These are phyloP conservation scores for Penicillium atrosanguineum DNA, from an alignment of 495 filamentous ascomycete genomes.

Conservation along the genomic window DNA sequence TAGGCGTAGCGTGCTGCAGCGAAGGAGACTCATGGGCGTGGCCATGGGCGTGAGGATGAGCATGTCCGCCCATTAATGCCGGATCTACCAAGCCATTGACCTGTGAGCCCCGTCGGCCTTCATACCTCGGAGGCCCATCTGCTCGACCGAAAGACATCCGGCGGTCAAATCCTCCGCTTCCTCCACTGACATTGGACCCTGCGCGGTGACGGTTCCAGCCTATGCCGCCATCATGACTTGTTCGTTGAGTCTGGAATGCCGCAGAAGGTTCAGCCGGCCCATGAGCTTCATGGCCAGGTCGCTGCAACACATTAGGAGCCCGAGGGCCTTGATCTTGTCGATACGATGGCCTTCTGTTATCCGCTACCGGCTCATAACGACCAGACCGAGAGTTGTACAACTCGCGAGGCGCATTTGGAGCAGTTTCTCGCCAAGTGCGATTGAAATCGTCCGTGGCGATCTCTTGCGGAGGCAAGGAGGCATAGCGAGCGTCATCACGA, in stretches of 20 bases:
- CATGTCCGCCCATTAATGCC: constrained; percentile 15
- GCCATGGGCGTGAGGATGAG: constrained; percentile 17
- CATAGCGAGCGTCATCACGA: constrained; percentile 26
- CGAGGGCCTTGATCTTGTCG: constrained; percentile 65
- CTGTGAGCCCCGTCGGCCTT: constrained; percentile 46
- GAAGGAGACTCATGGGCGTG: constrained; percentile 28
- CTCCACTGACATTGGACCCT: constrained; percentile 94
- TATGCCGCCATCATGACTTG: constrained; percentile 55
- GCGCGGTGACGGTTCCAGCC: constrained; percentile 76
- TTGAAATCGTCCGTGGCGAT: constrained; percentile 95
- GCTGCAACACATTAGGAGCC: constrained; percentile 78
- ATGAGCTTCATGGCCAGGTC: constrained; percentile 54
- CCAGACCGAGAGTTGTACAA: constrained; percentile 94
- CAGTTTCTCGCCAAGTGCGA: constrained; percentile 74
- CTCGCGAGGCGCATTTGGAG: constrained; percentile 64
- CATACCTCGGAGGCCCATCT: constrained; percentile 46
- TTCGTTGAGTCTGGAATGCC: constrained; percentile 82
- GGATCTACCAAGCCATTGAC: constrained; percentile 40
- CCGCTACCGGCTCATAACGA: constrained; percentile 84
- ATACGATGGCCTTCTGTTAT: constrained; percentile 66
- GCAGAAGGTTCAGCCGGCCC: constrained; percentile 87
- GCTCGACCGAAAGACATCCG: constrained; percentile 53
- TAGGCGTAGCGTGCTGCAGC: constrained; percentile 23
- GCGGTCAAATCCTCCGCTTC: constrained; percentile 68
- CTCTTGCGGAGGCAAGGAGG: constrained; percentile 63